A percentile compares a stretch with the other conserved stretches of the same genome.
Evolutionary conservation across 1,284 basidiomycete genomes (phyloP).

Genomic region (Hortiboletus rubellus): DNA sequence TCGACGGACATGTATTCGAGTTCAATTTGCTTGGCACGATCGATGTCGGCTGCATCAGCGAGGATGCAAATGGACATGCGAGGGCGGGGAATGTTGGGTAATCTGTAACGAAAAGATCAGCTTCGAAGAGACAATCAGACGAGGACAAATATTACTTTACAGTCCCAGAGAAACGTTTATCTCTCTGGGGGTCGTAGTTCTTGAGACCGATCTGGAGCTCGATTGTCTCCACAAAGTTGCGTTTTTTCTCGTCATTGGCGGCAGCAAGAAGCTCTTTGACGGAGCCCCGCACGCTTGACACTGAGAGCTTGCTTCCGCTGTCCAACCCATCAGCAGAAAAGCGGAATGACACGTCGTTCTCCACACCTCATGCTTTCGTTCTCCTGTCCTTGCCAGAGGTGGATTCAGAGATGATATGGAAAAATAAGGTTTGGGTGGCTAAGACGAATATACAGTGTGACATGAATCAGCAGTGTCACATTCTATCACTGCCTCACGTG

Average conservation of each 20-base stretch:
- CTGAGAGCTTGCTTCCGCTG: conserved; percentile 77
- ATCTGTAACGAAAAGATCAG: conserved; percentile 46
- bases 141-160: conserved; percentile 67
- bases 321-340: conserved; percentile 6
- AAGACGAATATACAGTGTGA: conserved; percentile 37
- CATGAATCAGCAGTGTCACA: conserved; percentile 28
- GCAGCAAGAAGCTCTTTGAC: conserved; percentile 82
- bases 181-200: conserved; percentile 96
- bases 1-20: conserved; percentile 99
- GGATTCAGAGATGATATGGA: conserved; percentile 21
- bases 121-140: background rate
- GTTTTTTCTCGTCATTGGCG: conserved; percentile 79
- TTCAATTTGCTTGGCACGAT: conserved; percentile 96
- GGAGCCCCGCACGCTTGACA: conserved; percentile 98
- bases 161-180: conserved; percentile 97
- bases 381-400: conserved; percentile 13
- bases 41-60: conserved; percentile 98
- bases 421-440: conserved; percentile 38
- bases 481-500: conserved; percentile 1
- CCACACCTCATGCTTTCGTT: conserved; percentile 34
- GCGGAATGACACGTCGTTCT: background rate
- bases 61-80: conserved; percentile 99
- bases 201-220: conserved; percentile 97
- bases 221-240: conserved; percentile 91
- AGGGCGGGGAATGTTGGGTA: conserved; percentile 95